Evolutionary conservation across 495 filamentous ascomycete species (phyloP), one percentile per base, ranked within the genome.

Genomic region (Lentithecium fluviatile): DNA sequence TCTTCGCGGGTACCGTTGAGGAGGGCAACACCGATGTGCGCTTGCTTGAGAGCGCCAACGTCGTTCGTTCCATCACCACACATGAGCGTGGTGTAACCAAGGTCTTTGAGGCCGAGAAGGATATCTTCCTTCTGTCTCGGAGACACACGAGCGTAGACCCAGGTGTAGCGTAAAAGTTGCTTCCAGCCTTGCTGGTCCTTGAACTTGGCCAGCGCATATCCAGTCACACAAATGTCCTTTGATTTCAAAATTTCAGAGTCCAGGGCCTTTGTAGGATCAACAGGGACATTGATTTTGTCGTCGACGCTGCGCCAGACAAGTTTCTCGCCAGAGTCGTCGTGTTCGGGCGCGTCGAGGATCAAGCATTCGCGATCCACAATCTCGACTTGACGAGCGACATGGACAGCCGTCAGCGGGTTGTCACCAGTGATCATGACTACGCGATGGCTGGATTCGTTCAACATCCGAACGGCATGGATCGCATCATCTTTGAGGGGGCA

Each of bases 81-180:
- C 94, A 99, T 99, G 67, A 97, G 82, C 15, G 94, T 99, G 32
- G 92, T 95, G 77, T 99, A 99, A 34, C 94, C 94, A 73, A 87
- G 87, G 72, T 95, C 93, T 77, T 96, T 97, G 38, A 99, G 81
- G 12, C 93, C 94, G 25, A 96, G 82, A 36, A 99, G 83, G 71
- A 99, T 99, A 52, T 97, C 95, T 75, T 97, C 94, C 77, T 99
- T 99, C 68, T 99, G 94, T 80, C 95, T 96, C 15, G 94, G 94
- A 10, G 94, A 97, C 34, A 99, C 94, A 65, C 94, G 88, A 66
- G 94, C 95, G 70, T 99, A 99, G 10, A 97, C 94, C 94, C 95
- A 97, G 34, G 92, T 88, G 70, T 97, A 84, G 25, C 90, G 85
- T 0, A 97, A 79, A 37, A 99, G 76, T 38, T 87, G 79, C 47